Conservation (phyloP, 225 moss, liverwort and hornwort species). For the Neckera pumila region DNA sequence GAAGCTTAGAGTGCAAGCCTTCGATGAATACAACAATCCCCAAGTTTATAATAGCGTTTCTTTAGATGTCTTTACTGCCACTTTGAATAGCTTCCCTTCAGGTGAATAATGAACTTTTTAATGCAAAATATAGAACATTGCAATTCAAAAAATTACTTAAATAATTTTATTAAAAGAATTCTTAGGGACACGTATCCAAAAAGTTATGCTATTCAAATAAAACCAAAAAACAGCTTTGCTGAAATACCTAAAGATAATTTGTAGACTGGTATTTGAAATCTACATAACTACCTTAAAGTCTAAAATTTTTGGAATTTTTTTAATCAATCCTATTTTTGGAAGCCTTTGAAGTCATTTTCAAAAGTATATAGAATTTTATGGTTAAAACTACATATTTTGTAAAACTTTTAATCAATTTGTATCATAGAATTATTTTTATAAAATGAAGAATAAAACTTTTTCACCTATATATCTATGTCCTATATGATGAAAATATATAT, state of each 20-base stretch:
- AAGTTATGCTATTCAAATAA: neutral
- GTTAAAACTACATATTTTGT: no score
- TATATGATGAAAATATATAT: neutral
- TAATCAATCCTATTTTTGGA: neutral
- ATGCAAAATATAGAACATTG: neutral
- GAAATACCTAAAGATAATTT: neutral
- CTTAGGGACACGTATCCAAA: neutral
- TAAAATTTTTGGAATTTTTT: neutral
- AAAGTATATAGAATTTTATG: neutral
- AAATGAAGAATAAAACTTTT: neutral
- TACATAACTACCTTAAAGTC: neutral
- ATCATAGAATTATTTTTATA: neutral
- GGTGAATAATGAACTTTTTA: neutral
- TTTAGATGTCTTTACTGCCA: constrained; percentile 18
- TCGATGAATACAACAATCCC: constrained; percentile 25
- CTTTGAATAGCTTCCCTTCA: constrained; percentile 16
- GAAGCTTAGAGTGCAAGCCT: constrained; percentile 15
- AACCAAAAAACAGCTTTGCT: neutral
- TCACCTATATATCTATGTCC: neutral
- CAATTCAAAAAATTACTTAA: no score
- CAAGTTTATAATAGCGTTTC: constrained; percentile 22
- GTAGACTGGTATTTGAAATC: neutral
- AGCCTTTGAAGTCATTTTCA: neutral
- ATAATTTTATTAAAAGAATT: neutral
- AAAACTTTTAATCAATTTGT: neutral